Conservation (phyloP, 2,329 filamentous ascomycete species). For the Fusarium verticillioides region DNA sequence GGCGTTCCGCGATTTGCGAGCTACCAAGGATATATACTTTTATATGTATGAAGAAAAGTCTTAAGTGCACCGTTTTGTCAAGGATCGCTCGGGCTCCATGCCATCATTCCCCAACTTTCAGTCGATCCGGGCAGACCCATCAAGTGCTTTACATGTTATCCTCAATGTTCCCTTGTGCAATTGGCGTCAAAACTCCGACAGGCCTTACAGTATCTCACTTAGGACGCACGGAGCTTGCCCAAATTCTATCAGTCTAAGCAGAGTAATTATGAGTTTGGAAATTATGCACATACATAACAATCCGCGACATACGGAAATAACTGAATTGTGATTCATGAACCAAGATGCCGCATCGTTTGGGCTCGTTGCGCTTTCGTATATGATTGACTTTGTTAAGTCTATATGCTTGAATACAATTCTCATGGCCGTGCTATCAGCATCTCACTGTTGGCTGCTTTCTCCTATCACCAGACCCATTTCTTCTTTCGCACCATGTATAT, state of each 20-base stretch:
- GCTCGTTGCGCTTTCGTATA: not conserved
- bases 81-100: not conserved
- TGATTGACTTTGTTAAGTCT: not conserved
- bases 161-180: not conserved
- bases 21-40: constrained; percentile 10
- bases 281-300: not conserved
- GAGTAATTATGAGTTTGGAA: not conserved
- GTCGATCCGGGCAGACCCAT: not conserved
- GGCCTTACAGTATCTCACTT: not conserved
- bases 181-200: not conserved
- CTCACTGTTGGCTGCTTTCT: constrained; percentile 20
- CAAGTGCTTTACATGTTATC: not conserved
- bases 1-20: constrained; percentile 27
- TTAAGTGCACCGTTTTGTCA: not conserved
- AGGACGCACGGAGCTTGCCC: not conserved
- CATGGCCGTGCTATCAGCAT: not conserved
- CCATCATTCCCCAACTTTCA: not conserved
- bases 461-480: constrained; percentile 42
- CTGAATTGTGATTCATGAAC: not conserved
- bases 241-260: not conserved
- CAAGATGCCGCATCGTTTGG: not conserved
- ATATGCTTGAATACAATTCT: constrained; percentile 3
- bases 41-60: not conserved
- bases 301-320: not conserved
- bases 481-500: constrained; percentile 60